These are phyloP conservation scores for Zalerion maritima DNA, from an alignment of 495 filamentous ascomycete genomes.

Conservation along the genomic window DNA sequence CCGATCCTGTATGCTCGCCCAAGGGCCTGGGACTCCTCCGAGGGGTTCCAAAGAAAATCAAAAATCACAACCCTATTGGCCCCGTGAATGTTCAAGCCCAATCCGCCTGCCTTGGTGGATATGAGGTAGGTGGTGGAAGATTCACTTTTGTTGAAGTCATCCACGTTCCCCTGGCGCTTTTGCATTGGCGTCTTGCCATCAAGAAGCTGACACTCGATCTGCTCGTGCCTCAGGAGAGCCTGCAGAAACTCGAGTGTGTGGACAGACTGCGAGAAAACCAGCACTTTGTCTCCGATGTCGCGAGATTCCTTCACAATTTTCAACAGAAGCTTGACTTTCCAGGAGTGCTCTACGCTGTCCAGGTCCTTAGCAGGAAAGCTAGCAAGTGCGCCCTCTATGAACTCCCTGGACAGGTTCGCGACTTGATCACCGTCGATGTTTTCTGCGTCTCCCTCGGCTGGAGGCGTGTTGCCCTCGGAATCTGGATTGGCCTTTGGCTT, in stretches of 20 bases:
- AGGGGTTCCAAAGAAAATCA: constrained; percentile 70
- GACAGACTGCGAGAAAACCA: constrained; percentile 69
- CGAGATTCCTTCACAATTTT: constrained; percentile 50
- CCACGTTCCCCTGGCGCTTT: constrained; percentile 43
- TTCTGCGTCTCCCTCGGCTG: constrained; percentile 5
- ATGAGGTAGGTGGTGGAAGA: constrained; percentile 50
- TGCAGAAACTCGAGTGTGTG: constrained; percentile 56
- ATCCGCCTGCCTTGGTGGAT: constrained; percentile 67
- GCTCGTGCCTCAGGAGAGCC: constrained; percentile 27
- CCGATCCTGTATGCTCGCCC: constrained; percentile 80
- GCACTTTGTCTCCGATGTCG: constrained; percentile 48
- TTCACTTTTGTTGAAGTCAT: constrained; percentile 48
- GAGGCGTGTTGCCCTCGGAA: no score
- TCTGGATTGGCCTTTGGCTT: no score
- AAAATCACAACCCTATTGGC: constrained; percentile 85
- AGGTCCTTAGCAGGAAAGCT: constrained; percentile 14
- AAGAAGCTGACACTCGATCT: constrained; percentile 37
- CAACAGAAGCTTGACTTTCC: constrained; percentile 51
- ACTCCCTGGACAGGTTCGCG: constrained; percentile 14
- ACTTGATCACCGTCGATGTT: constrained; percentile 15
- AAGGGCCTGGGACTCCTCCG: constrained; percentile 75
- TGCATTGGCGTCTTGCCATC: constrained; percentile 45
- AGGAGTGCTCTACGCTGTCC: constrained; percentile 31
- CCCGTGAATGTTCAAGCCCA: constrained; percentile 69
- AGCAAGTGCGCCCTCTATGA: constrained; percentile 18